Percentiles rank a stretch among this genome's conserved stretches.
phyloP scores from a whole-genome alignment of 192 early-diverging fungal species.

The Entomortierella chlamydospora region DNA sequence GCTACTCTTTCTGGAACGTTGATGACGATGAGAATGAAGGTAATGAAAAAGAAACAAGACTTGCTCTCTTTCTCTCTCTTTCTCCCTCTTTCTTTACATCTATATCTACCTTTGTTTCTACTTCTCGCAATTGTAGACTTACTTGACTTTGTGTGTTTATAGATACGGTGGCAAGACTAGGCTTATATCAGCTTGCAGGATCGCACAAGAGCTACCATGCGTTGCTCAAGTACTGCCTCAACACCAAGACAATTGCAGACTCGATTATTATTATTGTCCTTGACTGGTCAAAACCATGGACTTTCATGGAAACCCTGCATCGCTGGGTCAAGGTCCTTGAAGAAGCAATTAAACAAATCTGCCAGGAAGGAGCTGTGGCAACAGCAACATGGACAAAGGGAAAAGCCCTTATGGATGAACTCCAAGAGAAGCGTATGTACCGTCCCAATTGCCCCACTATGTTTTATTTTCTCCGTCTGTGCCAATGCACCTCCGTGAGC shows the following conservation, averaged over 20 bases:
- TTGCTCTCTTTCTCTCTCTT: no score
- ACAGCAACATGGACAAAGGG: constrained; percentile 71
- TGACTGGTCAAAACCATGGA: constrained; percentile 94
- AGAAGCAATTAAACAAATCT: constrained; percentile 63
- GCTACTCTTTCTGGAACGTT: constrained; percentile 86
- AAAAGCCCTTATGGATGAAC: constrained; percentile 75
- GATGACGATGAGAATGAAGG: constrained; percentile 91
- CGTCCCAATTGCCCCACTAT: neutral
- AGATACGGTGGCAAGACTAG: constrained; percentile 79
- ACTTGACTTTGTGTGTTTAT: neutral
- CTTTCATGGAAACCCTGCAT: constrained; percentile 82
- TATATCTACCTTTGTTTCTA: neutral
- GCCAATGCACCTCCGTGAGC: neutral
- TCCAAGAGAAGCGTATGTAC: constrained; percentile 70
- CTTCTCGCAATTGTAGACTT: neutral
- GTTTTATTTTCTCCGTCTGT: neutral
- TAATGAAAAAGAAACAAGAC: constrained; percentile 23
- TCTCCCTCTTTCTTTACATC: neutral
- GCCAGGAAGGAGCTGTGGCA: constrained; percentile 60
- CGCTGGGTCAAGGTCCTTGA: constrained; percentile 83
- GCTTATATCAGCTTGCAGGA: constrained; percentile 83
- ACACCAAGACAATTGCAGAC: constrained; percentile 69
- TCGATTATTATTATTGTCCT: constrained; percentile 81
- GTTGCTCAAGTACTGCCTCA: constrained; percentile 79
- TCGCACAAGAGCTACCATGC: constrained; percentile 74